Percentiles rank a stretch among this genome's conserved stretches.
phyloP scores from a whole-genome alignment of 371 early-diverging fungal genomes.

The Mortierella sp. region DNA sequence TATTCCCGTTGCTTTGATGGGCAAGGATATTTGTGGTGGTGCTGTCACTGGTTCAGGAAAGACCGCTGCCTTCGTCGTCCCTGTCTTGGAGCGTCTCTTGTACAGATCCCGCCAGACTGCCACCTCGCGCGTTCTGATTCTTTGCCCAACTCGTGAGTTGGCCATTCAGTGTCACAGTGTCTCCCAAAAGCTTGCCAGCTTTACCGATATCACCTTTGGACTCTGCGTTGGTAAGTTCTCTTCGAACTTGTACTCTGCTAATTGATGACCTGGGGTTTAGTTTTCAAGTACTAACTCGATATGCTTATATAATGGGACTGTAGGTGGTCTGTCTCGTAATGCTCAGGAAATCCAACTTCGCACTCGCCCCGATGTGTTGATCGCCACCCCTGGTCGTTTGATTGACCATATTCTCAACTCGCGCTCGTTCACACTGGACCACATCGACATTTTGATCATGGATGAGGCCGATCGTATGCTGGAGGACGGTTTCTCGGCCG shows the following conservation, averaged over 20 bases:
- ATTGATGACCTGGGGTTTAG: too few species aligned
- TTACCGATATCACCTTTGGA: slow-evolving; percentile 89
- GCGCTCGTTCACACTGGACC: slow-evolving; percentile 86
- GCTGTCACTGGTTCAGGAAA: slow-evolving; percentile 99
- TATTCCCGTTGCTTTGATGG: slow-evolving; percentile 97
- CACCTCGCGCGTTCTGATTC: slow-evolving; percentile 92
- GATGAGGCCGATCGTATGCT: slow-evolving; percentile 99
- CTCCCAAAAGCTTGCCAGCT: slow-evolving; percentile 87
- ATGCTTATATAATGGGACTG: neutral
- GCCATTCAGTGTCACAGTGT: slow-evolving; percentile 97
- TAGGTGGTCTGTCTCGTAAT: slow-evolving; percentile 92
- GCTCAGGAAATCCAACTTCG: slow-evolving; percentile 94
- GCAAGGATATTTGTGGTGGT: slow-evolving; percentile 99
- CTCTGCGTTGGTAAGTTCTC: slow-evolving; percentile 81
- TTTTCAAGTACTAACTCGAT: neutral
- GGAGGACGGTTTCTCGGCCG: slow-evolving; percentile 99
- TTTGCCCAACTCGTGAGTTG: slow-evolving; percentile 99
- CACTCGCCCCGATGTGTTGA: slow-evolving; percentile 95
- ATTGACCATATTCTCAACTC: slow-evolving; percentile 99
- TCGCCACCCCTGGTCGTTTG: slow-evolving; percentile 99
- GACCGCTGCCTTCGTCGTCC: slow-evolving; percentile 98
- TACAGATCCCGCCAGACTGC: slow-evolving; percentile 87
- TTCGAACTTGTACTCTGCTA: neutral
- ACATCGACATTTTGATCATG: slow-evolving; percentile 97
- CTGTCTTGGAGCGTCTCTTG: slow-evolving; percentile 95